These are phyloP conservation scores for Claviceps monticola DNA, from an alignment of 2,329 filamentous ascomycete species.

Conservation along the genomic window DNA sequence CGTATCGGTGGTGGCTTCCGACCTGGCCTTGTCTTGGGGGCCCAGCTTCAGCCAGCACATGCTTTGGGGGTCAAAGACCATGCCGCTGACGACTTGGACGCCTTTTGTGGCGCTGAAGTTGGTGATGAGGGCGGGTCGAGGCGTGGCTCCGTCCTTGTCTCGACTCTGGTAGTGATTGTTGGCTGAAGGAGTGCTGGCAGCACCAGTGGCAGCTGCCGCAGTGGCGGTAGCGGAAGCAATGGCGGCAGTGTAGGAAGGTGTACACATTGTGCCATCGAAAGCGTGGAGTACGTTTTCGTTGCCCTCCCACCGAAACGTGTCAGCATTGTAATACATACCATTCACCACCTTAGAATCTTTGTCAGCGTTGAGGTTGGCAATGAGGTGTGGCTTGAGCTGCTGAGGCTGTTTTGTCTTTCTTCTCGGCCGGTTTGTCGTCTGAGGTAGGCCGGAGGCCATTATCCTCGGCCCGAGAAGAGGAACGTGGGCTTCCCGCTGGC, in stretches of 20 bases:
- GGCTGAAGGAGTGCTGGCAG: background rate
- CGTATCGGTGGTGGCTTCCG: slow-evolving; percentile 37
- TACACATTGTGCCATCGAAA: slow-evolving; percentile 55
- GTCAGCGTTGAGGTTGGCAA: slow-evolving; percentile 63
- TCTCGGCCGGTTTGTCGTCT: slow-evolving; percentile 34
- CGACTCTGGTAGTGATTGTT: slow-evolving; percentile 25
- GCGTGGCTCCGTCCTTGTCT: slow-evolving; percentile 45
- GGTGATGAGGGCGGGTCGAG: slow-evolving; percentile 70
- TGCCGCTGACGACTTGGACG: slow-evolving; percentile 88
- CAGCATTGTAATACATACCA: slow-evolving; percentile 91
- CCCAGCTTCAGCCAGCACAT: slow-evolving; percentile 94
- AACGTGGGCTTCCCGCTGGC: slow-evolving; percentile 39
- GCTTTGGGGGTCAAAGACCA: slow-evolving; percentile 93
- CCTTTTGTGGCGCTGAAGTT: slow-evolving; percentile 76
- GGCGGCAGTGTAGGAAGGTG: slow-evolving; percentile 31
- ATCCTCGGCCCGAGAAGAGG: slow-evolving; percentile 37
- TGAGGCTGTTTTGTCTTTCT: slow-evolving; percentile 44
- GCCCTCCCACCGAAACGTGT: slow-evolving; percentile 82
- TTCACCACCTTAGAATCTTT: slow-evolving; percentile 69
- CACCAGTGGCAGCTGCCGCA: background rate
- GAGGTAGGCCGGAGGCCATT: slow-evolving; percentile 24
- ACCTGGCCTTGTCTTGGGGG: slow-evolving; percentile 29
- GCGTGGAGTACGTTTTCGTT: slow-evolving; percentile 75
- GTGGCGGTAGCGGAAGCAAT: slow-evolving; percentile 10
- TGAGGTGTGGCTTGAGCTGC: slow-evolving; percentile 71